Evolutionary conservation across 257 asterid genomes (phyloP).

Genomic region (Orobanche coerulescens): DNA sequence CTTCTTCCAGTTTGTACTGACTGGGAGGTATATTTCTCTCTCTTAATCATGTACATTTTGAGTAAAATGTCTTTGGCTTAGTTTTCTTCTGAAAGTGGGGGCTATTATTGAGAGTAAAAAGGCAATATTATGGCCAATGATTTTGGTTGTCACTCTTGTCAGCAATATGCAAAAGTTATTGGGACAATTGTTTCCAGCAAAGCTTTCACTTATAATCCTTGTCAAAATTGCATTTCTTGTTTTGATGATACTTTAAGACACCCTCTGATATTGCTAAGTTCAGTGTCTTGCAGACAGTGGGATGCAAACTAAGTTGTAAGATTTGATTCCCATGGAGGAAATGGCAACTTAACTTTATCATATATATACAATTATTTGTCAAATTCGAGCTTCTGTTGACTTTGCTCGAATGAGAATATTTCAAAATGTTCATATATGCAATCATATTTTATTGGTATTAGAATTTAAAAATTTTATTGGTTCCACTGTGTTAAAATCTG

Average conservation of each 20-base stretch:
- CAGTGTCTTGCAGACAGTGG: not conserved
- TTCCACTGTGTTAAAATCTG: too few species aligned
- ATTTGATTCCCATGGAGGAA: not conserved
- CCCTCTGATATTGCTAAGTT: not conserved
- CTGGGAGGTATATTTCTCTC: slow-evolving; percentile 73
- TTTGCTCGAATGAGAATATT: not conserved
- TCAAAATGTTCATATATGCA: not conserved
- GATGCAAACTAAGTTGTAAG: not conserved
- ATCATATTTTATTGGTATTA: too few species aligned
- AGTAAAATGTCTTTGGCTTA: slow-evolving; percentile 7
- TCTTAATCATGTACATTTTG: slow-evolving; percentile 13
- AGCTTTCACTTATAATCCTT: slow-evolving; percentile 5
- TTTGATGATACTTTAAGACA: not conserved
- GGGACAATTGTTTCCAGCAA: not conserved
- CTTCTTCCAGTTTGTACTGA: slow-evolving; percentile 89
- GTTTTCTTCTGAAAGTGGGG: slow-evolving; percentile 10
- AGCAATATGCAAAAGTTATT: not conserved
- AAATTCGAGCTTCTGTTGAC: not conserved
- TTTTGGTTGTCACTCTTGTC: slow-evolving; percentile 11
- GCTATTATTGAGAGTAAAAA: not conserved
- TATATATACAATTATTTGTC: not conserved
- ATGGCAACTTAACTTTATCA: not conserved
- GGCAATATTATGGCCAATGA: not conserved
- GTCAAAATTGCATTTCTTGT: not conserved
- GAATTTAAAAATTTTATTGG: too few species aligned